Conservation (phyloP, 2,329 filamentous ascomycete genomes). For the Myriosclerotinia scirpicola region DNA sequence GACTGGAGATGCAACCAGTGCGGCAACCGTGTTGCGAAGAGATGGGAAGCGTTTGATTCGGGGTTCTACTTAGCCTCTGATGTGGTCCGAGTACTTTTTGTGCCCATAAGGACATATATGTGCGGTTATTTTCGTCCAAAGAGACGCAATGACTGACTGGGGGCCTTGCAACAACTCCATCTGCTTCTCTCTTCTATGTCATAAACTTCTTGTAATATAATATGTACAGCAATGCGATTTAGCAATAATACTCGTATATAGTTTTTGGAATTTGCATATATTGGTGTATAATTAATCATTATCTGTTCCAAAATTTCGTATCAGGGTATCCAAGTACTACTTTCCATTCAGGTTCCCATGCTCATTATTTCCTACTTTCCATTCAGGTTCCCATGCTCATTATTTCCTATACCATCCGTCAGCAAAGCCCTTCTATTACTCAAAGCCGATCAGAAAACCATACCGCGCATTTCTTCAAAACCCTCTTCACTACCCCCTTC, state of each 20-base stretch:
- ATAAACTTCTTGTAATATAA: neutral
- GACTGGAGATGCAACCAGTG: neutral
- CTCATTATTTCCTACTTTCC: neutral
- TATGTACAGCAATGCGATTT: no score
- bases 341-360: neutral
- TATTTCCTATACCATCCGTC: neutral
- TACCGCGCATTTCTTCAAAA: constrained; percentile 7
- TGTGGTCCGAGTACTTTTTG: no score
- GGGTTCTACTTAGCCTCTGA: no score
- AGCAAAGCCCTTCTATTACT: neutral
- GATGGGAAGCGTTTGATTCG: neutral
- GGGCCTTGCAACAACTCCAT: neutral
- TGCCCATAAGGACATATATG: neutral
- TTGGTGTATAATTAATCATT: neutral
- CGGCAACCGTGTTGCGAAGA: no score
- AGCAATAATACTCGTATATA: neutral
- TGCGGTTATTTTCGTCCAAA: neutral
- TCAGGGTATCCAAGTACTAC: neutral
- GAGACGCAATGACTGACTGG: no score
- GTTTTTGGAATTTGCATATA: neutral
- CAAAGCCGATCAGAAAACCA: neutral
- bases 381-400: neutral
- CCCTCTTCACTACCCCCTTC: constrained; percentile 5
- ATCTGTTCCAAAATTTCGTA: neutral
- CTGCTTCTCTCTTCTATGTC: neutral